Conservation (phyloP, 2,329 filamentous ascomycete genomes). For the Aspergillus arachidicola region DNA sequence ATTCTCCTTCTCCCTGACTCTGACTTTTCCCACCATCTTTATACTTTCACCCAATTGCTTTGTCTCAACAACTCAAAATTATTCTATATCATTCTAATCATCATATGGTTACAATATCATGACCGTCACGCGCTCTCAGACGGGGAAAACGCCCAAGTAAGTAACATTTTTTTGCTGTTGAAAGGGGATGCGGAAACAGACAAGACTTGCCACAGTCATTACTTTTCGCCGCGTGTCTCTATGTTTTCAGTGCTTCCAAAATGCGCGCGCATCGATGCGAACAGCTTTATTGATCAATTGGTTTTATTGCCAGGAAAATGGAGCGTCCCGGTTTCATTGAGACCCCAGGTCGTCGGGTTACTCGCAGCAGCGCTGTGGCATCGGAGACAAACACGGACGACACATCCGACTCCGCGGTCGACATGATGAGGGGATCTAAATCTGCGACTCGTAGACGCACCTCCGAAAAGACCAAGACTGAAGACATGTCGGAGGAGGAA, state of each 20-base stretch:
- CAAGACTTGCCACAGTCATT: constrained; percentile 7
- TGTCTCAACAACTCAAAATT: constrained; percentile 4
- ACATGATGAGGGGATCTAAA: constrained; percentile 24
- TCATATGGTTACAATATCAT: constrained; percentile 34
- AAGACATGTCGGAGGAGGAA: constrained; percentile 29
- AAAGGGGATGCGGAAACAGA: constrained; percentile 4
- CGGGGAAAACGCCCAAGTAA: constrained; percentile 55
- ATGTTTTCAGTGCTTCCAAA: not conserved
- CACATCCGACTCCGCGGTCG: constrained; percentile 29
- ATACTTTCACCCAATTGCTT: constrained; percentile 12
- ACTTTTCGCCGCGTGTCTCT: constrained; percentile 15
- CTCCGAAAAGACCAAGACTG: constrained; percentile 30
- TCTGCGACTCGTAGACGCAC: constrained; percentile 35
- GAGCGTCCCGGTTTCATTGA: constrained; percentile 55
- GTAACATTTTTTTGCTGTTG: constrained; percentile 25
- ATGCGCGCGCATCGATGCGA: constrained; percentile 1
- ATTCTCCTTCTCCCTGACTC: constrained; percentile 6
- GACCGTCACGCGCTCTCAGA: constrained; percentile 54
- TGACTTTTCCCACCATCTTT: constrained; percentile 7
- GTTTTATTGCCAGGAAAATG: constrained; percentile 48
- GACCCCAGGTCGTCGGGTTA: constrained; percentile 51
- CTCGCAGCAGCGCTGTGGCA: constrained; percentile 44
- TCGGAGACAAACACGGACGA: constrained; percentile 36
- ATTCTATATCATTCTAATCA: not conserved
- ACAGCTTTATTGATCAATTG: constrained; percentile 6